These are phyloP conservation scores for Metschnikowia lunata DNA, from an alignment of 805 yeast species.

Conservation along the genomic window DNA sequence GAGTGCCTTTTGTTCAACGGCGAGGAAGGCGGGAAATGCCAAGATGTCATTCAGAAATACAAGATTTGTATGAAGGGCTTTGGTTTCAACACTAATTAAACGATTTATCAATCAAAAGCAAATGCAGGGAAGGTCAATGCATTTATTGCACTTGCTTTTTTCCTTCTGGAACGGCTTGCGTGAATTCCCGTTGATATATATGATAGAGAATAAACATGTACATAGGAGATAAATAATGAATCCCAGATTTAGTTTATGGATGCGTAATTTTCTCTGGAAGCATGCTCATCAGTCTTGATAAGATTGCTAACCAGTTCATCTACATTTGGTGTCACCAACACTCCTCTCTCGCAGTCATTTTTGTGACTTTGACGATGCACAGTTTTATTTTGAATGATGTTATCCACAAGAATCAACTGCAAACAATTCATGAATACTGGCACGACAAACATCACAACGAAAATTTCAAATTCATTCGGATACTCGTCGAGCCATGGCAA, in stretches of 20 bases:
- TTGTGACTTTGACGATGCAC: conserved; percentile 31
- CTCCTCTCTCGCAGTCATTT: neutral
- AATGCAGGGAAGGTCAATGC: too few relatives aligned
- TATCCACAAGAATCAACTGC: conserved; percentile 70
- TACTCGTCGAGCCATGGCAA: conserved; percentile 79
- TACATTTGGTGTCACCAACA: conserved; percentile 1
- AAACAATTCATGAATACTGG: conserved; percentile 71
- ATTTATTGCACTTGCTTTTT: too few relatives aligned
- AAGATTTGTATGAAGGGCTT: conserved; percentile 88
- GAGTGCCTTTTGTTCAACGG: conserved; percentile 83
- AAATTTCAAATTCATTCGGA: conserved; percentile 74
- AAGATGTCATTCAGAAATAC: conserved; percentile 63
- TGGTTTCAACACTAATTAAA: conserved; percentile 58
- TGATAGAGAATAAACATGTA: conserved; percentile 1
- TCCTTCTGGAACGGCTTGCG: too few relatives aligned
- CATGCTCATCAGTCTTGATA: neutral
- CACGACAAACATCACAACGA: conserved; percentile 79
- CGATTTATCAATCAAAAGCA: neutral
- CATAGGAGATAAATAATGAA: conserved; percentile 1
- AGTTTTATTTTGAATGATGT: conserved; percentile 57
- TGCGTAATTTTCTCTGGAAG: neutral
- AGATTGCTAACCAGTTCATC: conserved; percentile 3
- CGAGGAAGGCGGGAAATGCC: conserved; percentile 79
- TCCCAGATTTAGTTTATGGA: conserved; percentile 2
- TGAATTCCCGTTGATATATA: too few relatives aligned